These are phyloP conservation scores for Phytophthora fragariaefolia DNA, from an alignment of 352 stramenopile species.

Conservation along the genomic window DNA sequence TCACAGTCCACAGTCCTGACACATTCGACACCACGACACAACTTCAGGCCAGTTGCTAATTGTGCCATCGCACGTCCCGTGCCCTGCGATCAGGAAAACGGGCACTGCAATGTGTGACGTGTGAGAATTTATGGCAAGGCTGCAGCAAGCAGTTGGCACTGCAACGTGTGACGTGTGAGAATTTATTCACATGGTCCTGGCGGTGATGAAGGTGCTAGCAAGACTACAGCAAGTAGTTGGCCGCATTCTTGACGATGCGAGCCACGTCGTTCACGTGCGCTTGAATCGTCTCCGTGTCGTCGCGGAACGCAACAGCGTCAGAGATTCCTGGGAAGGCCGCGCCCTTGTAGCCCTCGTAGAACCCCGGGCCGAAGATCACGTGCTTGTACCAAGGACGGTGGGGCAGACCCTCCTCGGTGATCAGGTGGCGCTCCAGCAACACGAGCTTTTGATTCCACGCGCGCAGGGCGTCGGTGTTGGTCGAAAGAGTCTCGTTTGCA, in stretches of 20 bases:
- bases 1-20: slow-evolving; percentile 14
- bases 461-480: neutral
- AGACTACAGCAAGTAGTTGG: too few species aligned
- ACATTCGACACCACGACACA: slow-evolving; percentile 21
- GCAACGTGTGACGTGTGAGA: too few species aligned
- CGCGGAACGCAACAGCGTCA: slow-evolving; percentile 43
- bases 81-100: too few species aligned
- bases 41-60: slow-evolving; percentile 2
- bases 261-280: slow-evolving; percentile 44
- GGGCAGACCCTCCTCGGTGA: slow-evolving; percentile 34
- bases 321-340: slow-evolving; percentile 49
- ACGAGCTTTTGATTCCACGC: slow-evolving; percentile 11
- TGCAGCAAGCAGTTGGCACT: neutral
- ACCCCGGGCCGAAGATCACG: slow-evolving; percentile 28
- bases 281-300: slow-evolving; percentile 37
- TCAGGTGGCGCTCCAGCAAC: slow-evolving; percentile 44
- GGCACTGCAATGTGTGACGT: slow-evolving; percentile 4
- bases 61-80: neutral
- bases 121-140: neutral
- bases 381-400: slow-evolving; percentile 51
- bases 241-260: slow-evolving; percentile 27
- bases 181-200: too few species aligned
- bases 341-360: slow-evolving; percentile 32
- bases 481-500: too few species aligned
- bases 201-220: too few species aligned